These are phyloP conservation scores for Mucor velutinosus DNA, from an alignment of 371 early-diverging fungal species.

Conservation along the genomic window DNA sequence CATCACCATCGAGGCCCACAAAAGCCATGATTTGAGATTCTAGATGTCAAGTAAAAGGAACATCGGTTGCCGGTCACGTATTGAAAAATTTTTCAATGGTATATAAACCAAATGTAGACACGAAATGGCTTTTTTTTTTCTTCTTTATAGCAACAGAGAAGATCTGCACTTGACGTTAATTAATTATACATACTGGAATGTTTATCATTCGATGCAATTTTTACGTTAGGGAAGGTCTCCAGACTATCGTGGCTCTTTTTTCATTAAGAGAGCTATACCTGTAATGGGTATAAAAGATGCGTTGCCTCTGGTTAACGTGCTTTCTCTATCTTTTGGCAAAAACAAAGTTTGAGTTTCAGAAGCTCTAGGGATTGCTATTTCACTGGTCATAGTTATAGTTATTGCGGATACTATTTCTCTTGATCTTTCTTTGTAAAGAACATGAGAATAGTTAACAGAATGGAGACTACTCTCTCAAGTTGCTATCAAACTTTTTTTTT, in stretches of 20 bases:
- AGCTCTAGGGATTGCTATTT: constrained; percentile 16
- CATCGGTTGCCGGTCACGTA: background rate
- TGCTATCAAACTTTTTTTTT: constrained; percentile 20
- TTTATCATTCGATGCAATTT: constrained; percentile 23
- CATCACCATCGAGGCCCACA: background rate
- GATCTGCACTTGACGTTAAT: constrained; percentile 31
- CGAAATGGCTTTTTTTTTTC: background rate
- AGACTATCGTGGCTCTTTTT: constrained; percentile 18
- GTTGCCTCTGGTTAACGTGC: constrained; percentile 13
- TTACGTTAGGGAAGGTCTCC: constrained; percentile 36
- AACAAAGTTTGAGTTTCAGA: constrained; percentile 16
- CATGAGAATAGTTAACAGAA: constrained; percentile 26
- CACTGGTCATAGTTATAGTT: constrained; percentile 34
- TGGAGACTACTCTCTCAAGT: constrained; percentile 41
- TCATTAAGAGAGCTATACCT: constrained; percentile 15
- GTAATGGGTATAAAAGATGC: constrained; percentile 22
- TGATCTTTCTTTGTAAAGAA: background rate
- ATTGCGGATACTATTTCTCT: constrained; percentile 32
- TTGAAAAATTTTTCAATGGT: background rate
- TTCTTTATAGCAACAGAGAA: constrained; percentile 30
- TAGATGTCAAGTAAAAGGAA: background rate
- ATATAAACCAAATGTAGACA: background rate
- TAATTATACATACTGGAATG: constrained; percentile 28
- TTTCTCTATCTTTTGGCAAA: constrained; percentile 10
- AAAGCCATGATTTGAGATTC: background rate